Percentiles rank a stretch among this genome's conserved stretches.
Evolutionary conservation across 768 basidiomycete species (phyloP).

Genomic region (Lentinula guzmanii): DNA sequence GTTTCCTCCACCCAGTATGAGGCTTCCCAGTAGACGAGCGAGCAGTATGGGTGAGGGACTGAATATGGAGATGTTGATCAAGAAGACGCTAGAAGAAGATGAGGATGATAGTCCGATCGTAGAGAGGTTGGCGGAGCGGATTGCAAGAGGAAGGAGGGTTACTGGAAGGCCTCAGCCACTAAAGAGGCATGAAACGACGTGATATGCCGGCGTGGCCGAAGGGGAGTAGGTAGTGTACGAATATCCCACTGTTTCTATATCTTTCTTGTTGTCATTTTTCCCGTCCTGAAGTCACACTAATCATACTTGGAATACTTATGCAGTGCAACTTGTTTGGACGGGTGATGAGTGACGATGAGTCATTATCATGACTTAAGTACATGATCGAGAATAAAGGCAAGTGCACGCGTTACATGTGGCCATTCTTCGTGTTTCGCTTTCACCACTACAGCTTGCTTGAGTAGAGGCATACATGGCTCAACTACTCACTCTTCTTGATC

Average conservation of each 20-base stretch:
- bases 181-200: conserved; percentile 60
- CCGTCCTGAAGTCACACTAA: neutral
- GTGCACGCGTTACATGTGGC: neutral
- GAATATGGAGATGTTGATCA: conserved; percentile 63
- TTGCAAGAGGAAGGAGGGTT: conserved; percentile 45
- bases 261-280: neutral
- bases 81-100: conserved; percentile 56
- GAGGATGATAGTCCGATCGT: conserved; percentile 45
- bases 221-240: neutral
- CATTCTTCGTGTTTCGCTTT: neutral
- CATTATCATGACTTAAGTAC: neutral
- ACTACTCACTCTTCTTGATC: neutral
- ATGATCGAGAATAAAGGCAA: neutral
- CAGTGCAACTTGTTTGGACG: no score
- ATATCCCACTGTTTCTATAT: neutral
- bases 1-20: conserved; percentile 63
- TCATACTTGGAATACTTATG: no score
- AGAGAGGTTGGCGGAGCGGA: conserved; percentile 57
- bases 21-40: conserved; percentile 21
- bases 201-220: neutral
- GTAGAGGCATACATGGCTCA: neutral
- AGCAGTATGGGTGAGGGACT: conserved; percentile 36
- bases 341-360: no score
- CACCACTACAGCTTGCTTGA: neutral
- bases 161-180: conserved; percentile 43